Percentiles rank a stretch among this genome's conserved stretches.
These are phyloP conservation scores for Narthecium ossifragum DNA, from an alignment of 106 monocot genomes.

Conservation along the genomic window DNA sequence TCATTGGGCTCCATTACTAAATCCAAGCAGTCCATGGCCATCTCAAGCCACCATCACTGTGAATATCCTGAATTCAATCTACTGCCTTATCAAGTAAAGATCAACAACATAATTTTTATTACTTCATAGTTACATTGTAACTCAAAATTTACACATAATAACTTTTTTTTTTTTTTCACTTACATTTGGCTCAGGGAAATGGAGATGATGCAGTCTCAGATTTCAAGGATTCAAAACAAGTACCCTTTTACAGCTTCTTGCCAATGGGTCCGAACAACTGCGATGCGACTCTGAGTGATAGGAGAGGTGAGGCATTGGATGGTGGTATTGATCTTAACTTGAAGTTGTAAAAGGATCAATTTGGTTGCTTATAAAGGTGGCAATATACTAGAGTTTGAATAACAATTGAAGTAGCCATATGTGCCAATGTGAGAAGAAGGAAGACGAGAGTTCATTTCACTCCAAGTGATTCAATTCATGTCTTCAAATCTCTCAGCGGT, in stretches of 20 bases:
- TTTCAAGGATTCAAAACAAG: not conserved
- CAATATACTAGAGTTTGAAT: not conserved
- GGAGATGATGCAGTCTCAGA: not conserved
- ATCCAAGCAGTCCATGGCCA: too few relatives aligned
- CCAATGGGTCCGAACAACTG: not conserved
- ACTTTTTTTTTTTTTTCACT: too few relatives aligned
- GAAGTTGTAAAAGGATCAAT: slow-evolving; percentile 2
- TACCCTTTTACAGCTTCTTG: slow-evolving; percentile 7
- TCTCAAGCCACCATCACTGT: too few relatives aligned
- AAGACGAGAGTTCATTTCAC: too few relatives aligned
- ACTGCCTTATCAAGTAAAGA: too few relatives aligned
- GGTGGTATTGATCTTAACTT: slow-evolving; percentile 9
- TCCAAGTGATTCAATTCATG: not conserved
- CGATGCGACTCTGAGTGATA: not conserved
- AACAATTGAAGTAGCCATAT: not conserved
- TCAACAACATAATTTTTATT: too few relatives aligned
- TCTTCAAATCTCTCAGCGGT: not conserved
- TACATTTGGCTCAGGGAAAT: slow-evolving; percentile 3
- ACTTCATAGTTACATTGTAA: too few relatives aligned
- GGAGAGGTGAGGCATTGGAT: too few relatives aligned
- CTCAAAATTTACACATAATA: too few relatives aligned
- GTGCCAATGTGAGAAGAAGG: too few relatives aligned
- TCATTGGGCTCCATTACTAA: too few relatives aligned
- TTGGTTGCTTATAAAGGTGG: not conserved
- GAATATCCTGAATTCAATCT: too few relatives aligned